A percentile compares a stretch with the other conserved stretches of the same genome.
phyloP scores from a whole-genome alignment of 148 eudicot species.

The Talinum fruticosum region DNA sequence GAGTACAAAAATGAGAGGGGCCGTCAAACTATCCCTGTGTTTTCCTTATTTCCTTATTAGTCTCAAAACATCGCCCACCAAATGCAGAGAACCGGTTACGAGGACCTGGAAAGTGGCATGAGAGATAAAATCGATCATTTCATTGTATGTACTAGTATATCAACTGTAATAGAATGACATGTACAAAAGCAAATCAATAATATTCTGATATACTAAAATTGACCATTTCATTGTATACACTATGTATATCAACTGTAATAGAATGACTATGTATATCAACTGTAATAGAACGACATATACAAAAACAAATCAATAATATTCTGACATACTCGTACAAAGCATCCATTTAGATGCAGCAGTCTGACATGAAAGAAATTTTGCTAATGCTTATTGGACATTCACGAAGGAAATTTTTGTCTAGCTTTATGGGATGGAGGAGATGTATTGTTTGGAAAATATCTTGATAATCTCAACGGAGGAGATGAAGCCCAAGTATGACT shows the following conservation, averaged over 20 bases:
- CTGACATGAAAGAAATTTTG: not conserved
- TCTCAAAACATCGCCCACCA: conserved; percentile 82
- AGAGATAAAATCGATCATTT: not conserved
- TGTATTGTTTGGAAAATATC: too few species aligned
- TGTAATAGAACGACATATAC: not conserved
- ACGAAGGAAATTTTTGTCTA: too few species aligned
- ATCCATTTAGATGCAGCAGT: not conserved
- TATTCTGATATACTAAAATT: not conserved
- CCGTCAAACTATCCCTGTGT: not conserved
- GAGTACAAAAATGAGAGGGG: not conserved
- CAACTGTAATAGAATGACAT: not conserved
- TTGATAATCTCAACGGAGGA: not conserved
- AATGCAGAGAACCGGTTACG: conserved; percentile 88
- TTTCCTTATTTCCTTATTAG: conserved; percentile 60
- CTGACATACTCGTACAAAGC: not conserved
- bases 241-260: too few species aligned
- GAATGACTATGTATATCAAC: not conserved
- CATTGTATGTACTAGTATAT: not conserved
- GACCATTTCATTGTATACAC: not conserved
- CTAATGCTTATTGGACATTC: too few species aligned
- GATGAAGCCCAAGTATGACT: not conserved
- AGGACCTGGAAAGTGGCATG: conserved; percentile 50
- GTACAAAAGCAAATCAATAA: not conserved
- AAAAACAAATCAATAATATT: not conserved
- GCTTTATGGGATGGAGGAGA: too few species aligned